phyloP scores from a whole-genome alignment of 2,329 filamentous ascomycete species.

The Hymenoscyphus linearis region DNA sequence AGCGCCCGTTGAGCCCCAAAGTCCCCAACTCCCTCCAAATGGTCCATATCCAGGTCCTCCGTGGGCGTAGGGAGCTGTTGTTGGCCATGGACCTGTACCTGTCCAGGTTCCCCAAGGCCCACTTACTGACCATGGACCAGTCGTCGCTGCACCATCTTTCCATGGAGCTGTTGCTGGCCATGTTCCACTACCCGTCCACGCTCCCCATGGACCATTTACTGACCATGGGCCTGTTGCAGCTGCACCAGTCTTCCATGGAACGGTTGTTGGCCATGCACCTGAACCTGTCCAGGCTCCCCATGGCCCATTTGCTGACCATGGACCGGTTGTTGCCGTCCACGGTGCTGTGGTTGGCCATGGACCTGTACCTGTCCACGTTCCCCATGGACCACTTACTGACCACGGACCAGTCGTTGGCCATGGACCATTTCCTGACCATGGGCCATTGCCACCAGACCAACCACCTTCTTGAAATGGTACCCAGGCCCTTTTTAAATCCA shows the following conservation, averaged over 20 bases:
- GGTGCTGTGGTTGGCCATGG: neutral
- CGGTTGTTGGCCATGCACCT: neutral
- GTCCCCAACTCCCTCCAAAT: constrained; percentile 13
- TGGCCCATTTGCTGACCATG: neutral
- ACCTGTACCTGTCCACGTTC: constrained; percentile 7
- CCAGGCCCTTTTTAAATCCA: neutral
- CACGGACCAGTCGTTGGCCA: neutral
- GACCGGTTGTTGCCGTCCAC: neutral
- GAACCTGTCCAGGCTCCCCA: neutral
- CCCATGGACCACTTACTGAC: constrained; percentile 4
- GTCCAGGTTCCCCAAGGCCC: constrained; percentile 5
- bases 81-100: neutral
- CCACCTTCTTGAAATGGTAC: neutral
- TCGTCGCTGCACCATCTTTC: no score
- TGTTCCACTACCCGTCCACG: constrained; percentile 5
- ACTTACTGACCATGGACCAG: constrained; percentile 7
- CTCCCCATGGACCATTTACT: constrained; percentile 6
- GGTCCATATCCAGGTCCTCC: constrained; percentile 6
- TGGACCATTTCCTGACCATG: neutral
- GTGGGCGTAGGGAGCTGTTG: neutral
- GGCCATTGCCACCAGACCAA: neutral
- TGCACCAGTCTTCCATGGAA: no score
- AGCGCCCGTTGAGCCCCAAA: constrained; percentile 12
- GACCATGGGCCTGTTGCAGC: constrained; percentile 1
- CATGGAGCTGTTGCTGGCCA: neutral